These are phyloP conservation scores for Acanthamoeba comandoni DNA, from an alignment of 208 protist species.

Conservation along the genomic window DNA sequence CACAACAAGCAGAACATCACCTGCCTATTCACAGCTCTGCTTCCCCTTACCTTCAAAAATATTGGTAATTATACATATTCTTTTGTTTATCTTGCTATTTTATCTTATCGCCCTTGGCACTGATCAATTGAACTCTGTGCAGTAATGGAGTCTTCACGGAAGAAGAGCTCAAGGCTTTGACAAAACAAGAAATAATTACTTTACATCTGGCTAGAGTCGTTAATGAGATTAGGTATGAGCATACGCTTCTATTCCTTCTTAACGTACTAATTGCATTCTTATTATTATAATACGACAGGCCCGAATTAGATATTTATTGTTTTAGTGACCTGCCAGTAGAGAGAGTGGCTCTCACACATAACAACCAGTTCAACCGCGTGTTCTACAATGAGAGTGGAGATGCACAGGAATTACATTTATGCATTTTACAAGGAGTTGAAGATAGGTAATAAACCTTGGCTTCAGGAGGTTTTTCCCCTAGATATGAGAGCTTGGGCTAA, in stretches of 20 bases:
- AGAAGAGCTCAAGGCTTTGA: constrained; percentile 4
- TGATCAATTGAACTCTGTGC: not conserved
- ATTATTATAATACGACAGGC: not conserved
- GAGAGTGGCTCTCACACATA: constrained; percentile 51
- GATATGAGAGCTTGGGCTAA: too few relatives aligned
- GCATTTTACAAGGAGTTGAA: constrained; percentile 19
- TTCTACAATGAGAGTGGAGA: constrained; percentile 61
- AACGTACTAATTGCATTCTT: not conserved
- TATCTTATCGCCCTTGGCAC: not conserved
- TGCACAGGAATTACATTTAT: constrained; percentile 47
- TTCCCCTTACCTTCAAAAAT: constrained; percentile 27
- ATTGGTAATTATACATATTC: not conserved
- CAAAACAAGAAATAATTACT: constrained; percentile 2
- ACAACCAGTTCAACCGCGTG: constrained; percentile 52
- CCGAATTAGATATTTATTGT: constrained; percentile 52
- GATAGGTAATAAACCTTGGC: too few relatives aligned
- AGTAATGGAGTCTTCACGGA: constrained; percentile 22
- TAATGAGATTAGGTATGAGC: constrained; percentile 27
- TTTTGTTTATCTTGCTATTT: too few relatives aligned
- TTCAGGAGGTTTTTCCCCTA: too few relatives aligned
- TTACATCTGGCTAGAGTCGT: constrained; percentile 35
- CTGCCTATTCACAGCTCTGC: constrained; percentile 11
- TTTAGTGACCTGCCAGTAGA: constrained; percentile 49
- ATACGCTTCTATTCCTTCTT: not conserved
- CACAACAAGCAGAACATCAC: too few relatives aligned